phyloP scores from a whole-genome alignment of 1,284 basidiomycete genomes.

The Ceratobasidium sp. region DNA sequence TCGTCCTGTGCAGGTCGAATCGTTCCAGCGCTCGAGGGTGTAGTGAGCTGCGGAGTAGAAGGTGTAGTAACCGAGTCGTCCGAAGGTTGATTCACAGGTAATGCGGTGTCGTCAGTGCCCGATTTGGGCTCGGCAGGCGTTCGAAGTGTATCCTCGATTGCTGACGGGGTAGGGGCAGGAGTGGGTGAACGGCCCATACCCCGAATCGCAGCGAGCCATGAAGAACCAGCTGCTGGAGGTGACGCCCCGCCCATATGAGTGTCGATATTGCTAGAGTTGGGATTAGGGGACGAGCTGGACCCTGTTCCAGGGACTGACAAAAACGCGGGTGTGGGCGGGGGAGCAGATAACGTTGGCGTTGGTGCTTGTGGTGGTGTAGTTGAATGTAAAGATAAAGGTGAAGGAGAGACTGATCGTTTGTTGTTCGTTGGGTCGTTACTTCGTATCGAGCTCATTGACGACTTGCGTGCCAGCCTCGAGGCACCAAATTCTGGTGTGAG shows the following conservation, averaged over 20 bases:
- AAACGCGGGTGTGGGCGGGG: slow-evolving; percentile 2
- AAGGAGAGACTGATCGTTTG: slow-evolving; percentile 16
- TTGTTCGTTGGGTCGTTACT: slow-evolving; percentile 23
- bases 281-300: neutral
- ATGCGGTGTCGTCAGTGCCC: neutral
- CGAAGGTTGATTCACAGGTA: neutral
- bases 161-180: neutral
- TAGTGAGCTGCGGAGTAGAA: neutral
- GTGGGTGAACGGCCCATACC: slow-evolving; percentile 11
- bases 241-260: neutral
- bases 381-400: slow-evolving; percentile 23
- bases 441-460: slow-evolving; percentile 34
- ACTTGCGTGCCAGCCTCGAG: slow-evolving; percentile 34
- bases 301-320: neutral
- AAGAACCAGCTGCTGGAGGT: slow-evolving; percentile 14
- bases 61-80: neutral
- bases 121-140: neutral
- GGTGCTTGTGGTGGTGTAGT: neutral
- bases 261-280: neutral
- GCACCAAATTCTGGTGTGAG: slow-evolving; percentile 24
- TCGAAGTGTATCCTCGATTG: too few relatives aligned
- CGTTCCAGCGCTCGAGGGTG: neutral
- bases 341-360: slow-evolving; percentile 2
- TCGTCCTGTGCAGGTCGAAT: neutral
- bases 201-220: slow-evolving; percentile 30